These are phyloP conservation scores for Cercospora sesami DNA, from an alignment of 2,329 filamentous ascomycete species.

Conservation along the genomic window DNA sequence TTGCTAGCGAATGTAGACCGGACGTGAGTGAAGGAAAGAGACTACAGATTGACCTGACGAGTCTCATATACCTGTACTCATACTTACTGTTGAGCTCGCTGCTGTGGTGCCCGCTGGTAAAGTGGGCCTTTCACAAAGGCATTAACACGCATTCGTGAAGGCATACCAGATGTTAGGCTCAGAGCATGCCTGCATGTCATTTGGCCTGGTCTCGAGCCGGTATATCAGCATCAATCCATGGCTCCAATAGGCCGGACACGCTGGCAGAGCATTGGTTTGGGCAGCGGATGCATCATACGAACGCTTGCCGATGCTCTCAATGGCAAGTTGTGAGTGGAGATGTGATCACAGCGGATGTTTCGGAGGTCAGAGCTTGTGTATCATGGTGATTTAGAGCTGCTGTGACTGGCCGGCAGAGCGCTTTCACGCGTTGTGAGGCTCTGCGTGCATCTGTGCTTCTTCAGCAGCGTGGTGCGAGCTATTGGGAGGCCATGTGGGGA, in stretches of 20 bases:
- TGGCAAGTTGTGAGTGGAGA: not conserved
- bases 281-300: not conserved
- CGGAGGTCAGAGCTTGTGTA: not conserved
- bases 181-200: not conserved
- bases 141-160: not conserved
- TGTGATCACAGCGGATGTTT: not conserved
- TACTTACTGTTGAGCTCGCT: conserved; percentile 1
- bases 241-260: not conserved
- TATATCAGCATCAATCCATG: not conserved
- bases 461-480: not conserved
- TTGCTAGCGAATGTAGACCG: not conserved
- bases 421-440: not conserved
- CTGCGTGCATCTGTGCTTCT: not conserved
- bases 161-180: not conserved
- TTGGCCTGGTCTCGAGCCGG: not conserved
- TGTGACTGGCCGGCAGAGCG: not conserved
- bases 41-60: not conserved
- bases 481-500: not conserved
- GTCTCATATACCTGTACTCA: not conserved
- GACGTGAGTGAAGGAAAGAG: not conserved
- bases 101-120: not conserved
- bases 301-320: not conserved
- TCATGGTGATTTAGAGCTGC: not conserved
- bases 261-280: not conserved
- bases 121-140: not conserved